Evolutionary conservation across 2,329 filamentous ascomycete species (phyloP).

Genomic region (Elsinoe fawcettii): DNA sequence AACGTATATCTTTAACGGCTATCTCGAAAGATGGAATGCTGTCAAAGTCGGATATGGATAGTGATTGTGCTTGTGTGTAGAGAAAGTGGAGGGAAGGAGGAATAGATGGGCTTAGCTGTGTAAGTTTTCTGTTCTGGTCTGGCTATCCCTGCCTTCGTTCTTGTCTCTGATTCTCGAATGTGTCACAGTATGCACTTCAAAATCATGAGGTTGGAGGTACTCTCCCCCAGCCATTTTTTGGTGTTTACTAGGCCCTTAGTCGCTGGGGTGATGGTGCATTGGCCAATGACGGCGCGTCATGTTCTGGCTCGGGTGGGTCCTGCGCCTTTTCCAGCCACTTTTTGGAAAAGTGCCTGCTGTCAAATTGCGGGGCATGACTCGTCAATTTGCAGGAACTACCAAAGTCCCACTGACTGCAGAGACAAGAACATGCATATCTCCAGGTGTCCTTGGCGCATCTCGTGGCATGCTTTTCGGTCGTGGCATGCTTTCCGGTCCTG

Average conservation of each 20-base stretch:
- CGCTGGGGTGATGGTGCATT: neutral
- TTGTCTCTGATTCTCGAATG: conserved; percentile 1
- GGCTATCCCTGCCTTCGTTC: neutral
- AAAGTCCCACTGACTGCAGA: no score
- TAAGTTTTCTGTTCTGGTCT: conserved; percentile 13
- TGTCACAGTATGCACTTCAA: conserved; percentile 6
- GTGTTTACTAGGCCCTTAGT: neutral
- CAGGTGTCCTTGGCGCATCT: no score
- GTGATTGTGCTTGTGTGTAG: conserved; percentile 6
- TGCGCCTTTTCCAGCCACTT: no score
- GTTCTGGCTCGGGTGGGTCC: no score
- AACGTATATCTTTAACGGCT: neutral
- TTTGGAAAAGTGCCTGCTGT: no score
- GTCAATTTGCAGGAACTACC: no score
- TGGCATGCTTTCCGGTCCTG: no score
- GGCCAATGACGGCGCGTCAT: no score
- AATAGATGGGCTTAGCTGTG: conserved; percentile 14
- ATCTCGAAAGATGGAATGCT: neutral
- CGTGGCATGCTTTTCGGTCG: no score
- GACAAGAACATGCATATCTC: no score
- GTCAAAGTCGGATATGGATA: conserved; percentile 13
- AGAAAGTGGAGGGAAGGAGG: conserved; percentile 5
- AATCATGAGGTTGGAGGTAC: conserved; percentile 17
- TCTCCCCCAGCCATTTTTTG: conserved; percentile 12
- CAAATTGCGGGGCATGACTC: no score